These are phyloP conservation scores for Diaporthe batatas DNA, from an alignment of 2,329 filamentous ascomycete species.

Conservation along the genomic window DNA sequence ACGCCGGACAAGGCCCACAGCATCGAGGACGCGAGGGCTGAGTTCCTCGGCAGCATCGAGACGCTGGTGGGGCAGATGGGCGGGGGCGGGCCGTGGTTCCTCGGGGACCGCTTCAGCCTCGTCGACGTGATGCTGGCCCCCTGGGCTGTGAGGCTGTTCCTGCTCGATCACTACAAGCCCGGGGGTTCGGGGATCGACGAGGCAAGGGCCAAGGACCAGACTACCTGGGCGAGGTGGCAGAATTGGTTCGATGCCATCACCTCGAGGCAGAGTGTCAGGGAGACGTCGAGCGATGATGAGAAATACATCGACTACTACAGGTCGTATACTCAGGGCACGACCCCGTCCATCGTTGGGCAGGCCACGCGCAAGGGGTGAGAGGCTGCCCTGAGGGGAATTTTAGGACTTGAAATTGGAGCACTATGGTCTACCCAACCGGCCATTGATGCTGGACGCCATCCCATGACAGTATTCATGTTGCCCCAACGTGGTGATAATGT, in stretches of 20 bases:
- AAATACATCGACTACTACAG: conserved; percentile 78
- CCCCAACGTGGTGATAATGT: no score
- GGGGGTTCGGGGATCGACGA: conserved; percentile 63
- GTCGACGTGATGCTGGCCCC: conserved; percentile 80
- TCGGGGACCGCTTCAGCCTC: conserved; percentile 72
- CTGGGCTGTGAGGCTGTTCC: conserved; percentile 79
- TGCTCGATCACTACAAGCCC: conserved; percentile 81
- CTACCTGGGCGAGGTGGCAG: conserved; percentile 74
- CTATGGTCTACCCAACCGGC: no score
- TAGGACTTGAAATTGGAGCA: no score
- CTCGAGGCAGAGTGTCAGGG: conserved; percentile 71
- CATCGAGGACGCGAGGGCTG: conserved; percentile 66
- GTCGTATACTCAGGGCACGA: conserved; percentile 75
- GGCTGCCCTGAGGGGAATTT: conserved; percentile 60
- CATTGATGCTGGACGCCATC: no score
- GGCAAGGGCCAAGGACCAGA: conserved; percentile 63
- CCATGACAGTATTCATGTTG: no score
- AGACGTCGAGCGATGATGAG: conserved; percentile 77
- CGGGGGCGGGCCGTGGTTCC: conserved; percentile 73
- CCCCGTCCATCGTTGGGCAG: conserved; percentile 71
- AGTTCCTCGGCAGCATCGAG: conserved; percentile 71
- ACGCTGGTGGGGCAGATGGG: conserved; percentile 73
- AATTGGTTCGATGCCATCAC: conserved; percentile 73
- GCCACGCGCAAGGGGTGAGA: conserved; percentile 74
- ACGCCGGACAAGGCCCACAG: conserved; percentile 62